Base-by-base conservation (phyloP, 1,284 basidiomycete species). In the Ceratorhiza oryzae-sativae region DNA sequence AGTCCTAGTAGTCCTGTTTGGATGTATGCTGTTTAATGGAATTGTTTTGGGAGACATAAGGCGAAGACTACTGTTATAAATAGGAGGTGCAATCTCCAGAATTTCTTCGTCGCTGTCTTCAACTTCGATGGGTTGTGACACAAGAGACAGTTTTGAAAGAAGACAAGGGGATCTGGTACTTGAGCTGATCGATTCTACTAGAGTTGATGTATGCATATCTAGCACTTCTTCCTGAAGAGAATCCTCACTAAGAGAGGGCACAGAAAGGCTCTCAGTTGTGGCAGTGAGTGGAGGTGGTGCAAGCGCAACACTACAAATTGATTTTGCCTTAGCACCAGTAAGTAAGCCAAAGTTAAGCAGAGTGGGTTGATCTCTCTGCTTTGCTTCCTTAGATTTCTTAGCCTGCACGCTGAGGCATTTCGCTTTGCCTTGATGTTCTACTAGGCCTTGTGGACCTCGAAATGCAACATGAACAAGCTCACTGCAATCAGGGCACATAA, bases 391-490 rank as follows among this genome's bases (percentile, higher is more conserved):
- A 6, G 18, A n/a, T 18, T n/a, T 18, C 18, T n/a, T 49, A n/a
- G 46, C 46, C 23, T 49, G 46, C 23, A n/a, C 18, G 15, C 18
- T 25, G 15, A 49, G 23, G 46, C 46, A 49, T 49, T 49, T 49
- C 18, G 46, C 46, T n/a, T 49, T 49, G 5, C 46, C 46, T 49
- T 49, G 46, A 49, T 49, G 46, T n/a, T 49, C 46, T 5, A 49
- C 23, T 49, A 49, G n/a, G 18, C 46, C 46, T n/a, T 6, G 18
- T 8, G 46, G 46, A 8, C 46, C 46, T 49, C 46, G 46, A n/a
- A 49, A 49, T 49, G 46, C 46, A n/a, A 49, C 46, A 49, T 49
- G 46, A 5, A 49, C n/a, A 18, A n/a, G 46, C 46, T 49, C 46
- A 18, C n/a, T 6, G 18, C 15, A 49, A 49, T 49, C 46, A n/a